Percentiles rank a stretch among this genome's conserved stretches.
phyloP scores from a whole-genome alignment of 257 asterid species.

The Eucommia ulmoides region DNA sequence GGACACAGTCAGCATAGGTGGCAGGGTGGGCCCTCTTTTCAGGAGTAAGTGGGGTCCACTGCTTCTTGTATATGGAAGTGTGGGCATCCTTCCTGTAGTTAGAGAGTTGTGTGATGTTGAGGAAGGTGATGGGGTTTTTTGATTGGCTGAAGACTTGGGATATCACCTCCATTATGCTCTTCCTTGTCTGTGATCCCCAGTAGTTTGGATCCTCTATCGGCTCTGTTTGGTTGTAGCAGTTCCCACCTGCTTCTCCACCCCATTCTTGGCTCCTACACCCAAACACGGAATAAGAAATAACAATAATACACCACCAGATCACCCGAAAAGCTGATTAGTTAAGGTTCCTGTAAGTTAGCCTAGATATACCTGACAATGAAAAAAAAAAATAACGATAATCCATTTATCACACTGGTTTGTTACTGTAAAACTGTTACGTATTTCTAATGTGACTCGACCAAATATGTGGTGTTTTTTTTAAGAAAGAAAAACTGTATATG shows the following conservation, averaged over 20 bases:
- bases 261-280: conserved; percentile 54
- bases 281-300: too few relatives aligned
- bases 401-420: too few relatives aligned
- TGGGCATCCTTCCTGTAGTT: conserved; percentile 66
- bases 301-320: too few relatives aligned
- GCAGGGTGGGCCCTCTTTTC: conserved; percentile 35
- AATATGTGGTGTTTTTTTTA: too few relatives aligned
- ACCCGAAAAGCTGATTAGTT: too few relatives aligned
- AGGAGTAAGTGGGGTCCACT: conserved; percentile 29
- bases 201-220: conserved; percentile 27
- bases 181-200: conserved; percentile 32
- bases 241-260: conserved; percentile 46
- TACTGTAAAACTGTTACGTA: too few relatives aligned
- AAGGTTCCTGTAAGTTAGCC: too few relatives aligned
- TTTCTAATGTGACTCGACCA: too few relatives aligned
- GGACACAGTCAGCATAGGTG: conserved; percentile 70
- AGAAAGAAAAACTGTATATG: too few relatives aligned
- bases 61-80: conserved; percentile 53
- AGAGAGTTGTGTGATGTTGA: conserved; percentile 59
- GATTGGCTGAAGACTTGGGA: conserved; percentile 33
- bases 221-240: conserved; percentile 58
- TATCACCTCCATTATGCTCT: conserved; percentile 27
- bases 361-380: too few relatives aligned
- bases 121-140: conserved; percentile 39
- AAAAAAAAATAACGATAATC: too few relatives aligned